Evolutionary conservation across 768 basidiomycete genomes (phyloP).

Genomic region (Inosperma sp.): DNA sequence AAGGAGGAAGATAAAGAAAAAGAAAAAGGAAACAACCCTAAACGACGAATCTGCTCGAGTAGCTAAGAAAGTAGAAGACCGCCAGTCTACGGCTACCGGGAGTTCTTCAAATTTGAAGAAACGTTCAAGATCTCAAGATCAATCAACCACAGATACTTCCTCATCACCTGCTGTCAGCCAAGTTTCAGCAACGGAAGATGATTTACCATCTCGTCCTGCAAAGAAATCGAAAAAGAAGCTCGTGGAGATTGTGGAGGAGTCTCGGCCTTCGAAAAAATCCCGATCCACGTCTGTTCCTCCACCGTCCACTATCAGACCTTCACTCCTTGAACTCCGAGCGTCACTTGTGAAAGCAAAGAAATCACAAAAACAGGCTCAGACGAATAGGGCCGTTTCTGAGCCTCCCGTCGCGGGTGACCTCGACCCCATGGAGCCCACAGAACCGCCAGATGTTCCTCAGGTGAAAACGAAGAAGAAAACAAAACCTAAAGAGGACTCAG

Average conservation of each 20-base stretch:
- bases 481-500: too few species aligned
- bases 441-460: background rate
- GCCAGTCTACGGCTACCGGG: too few species aligned
- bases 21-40: background rate
- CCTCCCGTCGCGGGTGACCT: background rate
- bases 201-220: background rate
- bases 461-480: conserved; percentile 1
- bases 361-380: conserved; percentile 2
- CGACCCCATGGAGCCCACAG: background rate
- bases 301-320: background rate
- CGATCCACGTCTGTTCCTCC: conserved; percentile 8
- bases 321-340: background rate
- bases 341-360: conserved; percentile 8
- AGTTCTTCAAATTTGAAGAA: too few species aligned
- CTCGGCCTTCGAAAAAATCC: background rate
- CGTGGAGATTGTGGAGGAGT: background rate
- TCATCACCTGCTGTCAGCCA: background rate
- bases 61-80: too few species aligned
- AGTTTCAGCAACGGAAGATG: background rate
- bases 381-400: background rate
- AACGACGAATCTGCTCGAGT: too few species aligned
- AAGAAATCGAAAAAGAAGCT: conserved; percentile 19
- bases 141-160: background rate
- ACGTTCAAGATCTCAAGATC: background rate
- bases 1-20: conserved; percentile 17